phyloP scores from a whole-genome alignment of 306 rosid species.

The Medicago truncatula region DNA sequence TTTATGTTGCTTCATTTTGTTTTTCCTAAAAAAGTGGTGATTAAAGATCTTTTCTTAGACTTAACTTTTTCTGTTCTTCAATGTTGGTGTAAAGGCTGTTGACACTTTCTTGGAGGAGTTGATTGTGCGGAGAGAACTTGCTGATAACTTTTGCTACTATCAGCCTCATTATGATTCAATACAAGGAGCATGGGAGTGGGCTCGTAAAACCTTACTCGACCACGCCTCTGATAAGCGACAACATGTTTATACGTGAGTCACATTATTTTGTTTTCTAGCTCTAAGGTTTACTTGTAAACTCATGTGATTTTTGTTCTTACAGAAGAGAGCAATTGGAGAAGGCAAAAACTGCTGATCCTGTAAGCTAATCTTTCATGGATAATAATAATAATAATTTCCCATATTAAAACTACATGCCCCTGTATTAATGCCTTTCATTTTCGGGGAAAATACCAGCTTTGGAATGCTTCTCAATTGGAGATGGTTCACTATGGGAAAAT shows the following conservation, averaged over 20 bases:
- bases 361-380: constrained; percentile 46
- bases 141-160: constrained; percentile 90
- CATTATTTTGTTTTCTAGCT: constrained; percentile 17
- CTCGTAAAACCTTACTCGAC: constrained; percentile 81
- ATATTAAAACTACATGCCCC: not conserved
- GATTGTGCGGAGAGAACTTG: constrained; percentile 88
- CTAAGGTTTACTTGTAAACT: constrained; percentile 34
- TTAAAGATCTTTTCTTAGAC: constrained; percentile 3
- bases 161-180: constrained; percentile 87
- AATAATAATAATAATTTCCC: constrained; percentile 12
- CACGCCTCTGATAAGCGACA: constrained; percentile 85
- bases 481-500: constrained; percentile 91
- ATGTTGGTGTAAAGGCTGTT: constrained; percentile 63
- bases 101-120: constrained; percentile 89
- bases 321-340: constrained; percentile 93
- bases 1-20: constrained; percentile 8
- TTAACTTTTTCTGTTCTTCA: constrained; percentile 24
- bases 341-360: constrained; percentile 87
- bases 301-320: constrained; percentile 40
- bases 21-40: constrained; percentile 5
- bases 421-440: constrained; percentile 28
- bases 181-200: constrained; percentile 97
- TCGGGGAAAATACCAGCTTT: constrained; percentile 63
- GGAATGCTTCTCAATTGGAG: constrained; percentile 99
- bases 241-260: constrained; percentile 73